phyloP scores from a whole-genome alignment of 2,329 filamentous ascomycete genomes.

The Ophiostoma sp. region DNA sequence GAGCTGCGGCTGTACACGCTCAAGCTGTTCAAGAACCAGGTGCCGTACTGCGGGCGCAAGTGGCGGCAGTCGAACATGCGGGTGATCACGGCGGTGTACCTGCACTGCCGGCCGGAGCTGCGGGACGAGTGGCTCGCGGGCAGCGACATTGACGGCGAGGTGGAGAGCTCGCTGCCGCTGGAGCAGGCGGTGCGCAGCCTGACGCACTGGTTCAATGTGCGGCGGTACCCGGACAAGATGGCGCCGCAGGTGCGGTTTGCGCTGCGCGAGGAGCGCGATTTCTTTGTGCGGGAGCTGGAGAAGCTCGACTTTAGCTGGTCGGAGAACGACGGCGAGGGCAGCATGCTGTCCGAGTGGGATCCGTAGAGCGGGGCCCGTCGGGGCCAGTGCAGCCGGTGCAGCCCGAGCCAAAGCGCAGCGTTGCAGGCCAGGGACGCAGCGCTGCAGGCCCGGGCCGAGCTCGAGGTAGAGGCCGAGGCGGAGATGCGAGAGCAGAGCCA shows the following conservation, averaged over 20 bases:
- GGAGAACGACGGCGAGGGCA: conserved; percentile 34
- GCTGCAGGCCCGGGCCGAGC: neutral
- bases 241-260: conserved; percentile 52
- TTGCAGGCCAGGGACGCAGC: too few relatives aligned
- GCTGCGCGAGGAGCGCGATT: conserved; percentile 69
- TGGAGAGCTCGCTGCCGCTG: conserved; percentile 84
- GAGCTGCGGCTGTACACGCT: conserved; percentile 87
- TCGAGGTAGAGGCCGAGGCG: neutral
- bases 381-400: too few relatives aligned
- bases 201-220: conserved; percentile 91
- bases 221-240: conserved; percentile 75
- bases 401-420: neutral
- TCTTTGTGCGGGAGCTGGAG: conserved; percentile 72
- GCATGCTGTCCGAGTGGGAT: conserved; percentile 29
- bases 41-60: conserved; percentile 95
- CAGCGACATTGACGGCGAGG: conserved; percentile 85
- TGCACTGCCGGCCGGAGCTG: conserved; percentile 87
- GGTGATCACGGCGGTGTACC: conserved; percentile 93
- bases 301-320: conserved; percentile 54
- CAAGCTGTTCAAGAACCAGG: conserved; percentile 97
- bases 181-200: conserved; percentile 85
- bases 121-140: conserved; percentile 93
- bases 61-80: conserved; percentile 99
- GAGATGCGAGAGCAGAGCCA: neutral
- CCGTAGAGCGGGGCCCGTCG: neutral